Base-by-base conservation (phyloP, 768 basidiomycete genomes). In the Mycena albidolilacea region DNA sequence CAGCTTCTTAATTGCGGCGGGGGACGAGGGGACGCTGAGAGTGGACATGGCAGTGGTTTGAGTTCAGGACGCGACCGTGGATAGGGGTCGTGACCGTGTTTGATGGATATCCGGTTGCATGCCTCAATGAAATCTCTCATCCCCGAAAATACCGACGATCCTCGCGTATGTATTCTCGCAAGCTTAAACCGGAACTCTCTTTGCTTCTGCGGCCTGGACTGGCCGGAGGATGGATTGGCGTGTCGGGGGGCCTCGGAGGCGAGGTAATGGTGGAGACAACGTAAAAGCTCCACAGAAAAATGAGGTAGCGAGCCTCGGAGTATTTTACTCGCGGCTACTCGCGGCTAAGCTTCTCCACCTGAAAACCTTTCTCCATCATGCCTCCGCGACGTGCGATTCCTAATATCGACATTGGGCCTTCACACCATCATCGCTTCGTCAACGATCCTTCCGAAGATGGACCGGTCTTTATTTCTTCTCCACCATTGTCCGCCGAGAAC, bases 1-100 rank as follows among this genome's bases (percentile, higher is more conserved):
- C 11, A 84, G 72, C 48, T 82, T 80, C 69, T 81, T 82, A 43
- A 82, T 69, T 37, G 80, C 70, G 55, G 80, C 75, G 39, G 81
- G 79, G 19, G 80, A 79, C 17, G 80, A 78, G 15, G 79, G 69
- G 65, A 74, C 71, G 70, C 19, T 64, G 64, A 68, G 69, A 17
- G 65, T 35, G 39, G 64, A 62, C 70, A 75, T 75, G 68, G 61
- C 69, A 50, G 52, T 71, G 15, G 72, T 48, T 23, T 35, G 19
- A 21, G 57, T 39, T 60, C 8, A 64, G 61, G 60, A 76, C 61
- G 64, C 70, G 74, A 59, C 50, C 15, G 48, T 35, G 50, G 61
- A 62, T 37, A 67, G 55, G 69, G 57, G 63, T 68, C 50, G 66
- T 71, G 63, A 67, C 67, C 62, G 67, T 58, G 59, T 73, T 50